These are phyloP conservation scores for Scheffersomyces coipomensis DNA, from an alignment of 805 yeast species.

Conservation along the genomic window DNA sequence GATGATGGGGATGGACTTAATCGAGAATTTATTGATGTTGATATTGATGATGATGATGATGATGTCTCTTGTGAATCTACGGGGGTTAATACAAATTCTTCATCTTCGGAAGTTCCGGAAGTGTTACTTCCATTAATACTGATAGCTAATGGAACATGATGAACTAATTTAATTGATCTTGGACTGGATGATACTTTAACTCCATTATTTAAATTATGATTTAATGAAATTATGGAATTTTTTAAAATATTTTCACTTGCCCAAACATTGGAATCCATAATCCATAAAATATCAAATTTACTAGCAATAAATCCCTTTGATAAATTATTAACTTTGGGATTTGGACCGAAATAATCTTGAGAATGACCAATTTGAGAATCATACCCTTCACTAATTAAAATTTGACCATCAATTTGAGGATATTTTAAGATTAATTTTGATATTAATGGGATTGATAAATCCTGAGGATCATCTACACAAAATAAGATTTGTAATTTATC, in stretches of 20 bases:
- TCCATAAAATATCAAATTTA: conserved; percentile 75
- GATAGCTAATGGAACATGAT: conserved; percentile 75
- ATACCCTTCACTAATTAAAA: conserved; percentile 41
- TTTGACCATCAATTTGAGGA: conserved; percentile 55
- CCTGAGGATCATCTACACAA: conserved; percentile 65
- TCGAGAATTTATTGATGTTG: not conserved
- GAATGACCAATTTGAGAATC: conserved; percentile 11
- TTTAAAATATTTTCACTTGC: conserved; percentile 61
- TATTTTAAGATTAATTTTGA: conserved; percentile 47
- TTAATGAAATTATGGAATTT: conserved; percentile 58
- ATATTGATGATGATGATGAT: not conserved
- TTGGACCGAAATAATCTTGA: conserved; percentile 69
- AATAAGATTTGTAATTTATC: conserved; percentile 65
- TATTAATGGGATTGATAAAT: conserved; percentile 65
- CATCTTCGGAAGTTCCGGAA: not conserved
- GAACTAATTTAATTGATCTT: conserved; percentile 64
- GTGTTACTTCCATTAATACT: conserved; percentile 20
- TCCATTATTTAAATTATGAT: conserved; percentile 54
- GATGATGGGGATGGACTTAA: conserved; percentile 1
- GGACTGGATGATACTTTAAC: conserved; percentile 16
- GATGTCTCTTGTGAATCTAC: conserved; percentile 7
- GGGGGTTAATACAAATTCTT: conserved; percentile 16
- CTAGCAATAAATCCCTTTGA: conserved; percentile 77
- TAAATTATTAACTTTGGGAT: conserved; percentile 84
- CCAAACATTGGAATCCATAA: conserved; percentile 84